Percentiles rank a stretch among this genome's conserved stretches.
These are phyloP conservation scores for Mucor racemosus DNA, from an alignment of 371 early-diverging fungal genomes.

Conservation along the genomic window DNA sequence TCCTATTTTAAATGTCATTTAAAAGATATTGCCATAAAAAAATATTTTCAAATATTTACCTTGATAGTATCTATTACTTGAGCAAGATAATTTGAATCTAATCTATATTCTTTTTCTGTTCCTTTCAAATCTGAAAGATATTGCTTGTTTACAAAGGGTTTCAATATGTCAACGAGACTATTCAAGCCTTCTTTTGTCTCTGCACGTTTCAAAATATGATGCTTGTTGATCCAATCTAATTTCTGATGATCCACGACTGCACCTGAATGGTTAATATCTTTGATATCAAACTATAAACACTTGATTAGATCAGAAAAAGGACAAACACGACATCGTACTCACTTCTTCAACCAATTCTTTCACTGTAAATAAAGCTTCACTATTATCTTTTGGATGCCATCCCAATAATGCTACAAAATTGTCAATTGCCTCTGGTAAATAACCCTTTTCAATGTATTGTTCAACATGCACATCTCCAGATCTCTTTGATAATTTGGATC, in stretches of 20 bases:
- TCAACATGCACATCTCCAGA: conserved; percentile 80
- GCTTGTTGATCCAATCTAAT: conserved; percentile 85
- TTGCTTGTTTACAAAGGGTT: conserved; percentile 30
- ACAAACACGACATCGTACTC: conserved; percentile 17
- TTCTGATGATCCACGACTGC: conserved; percentile 81
- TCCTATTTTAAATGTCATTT: conserved; percentile 27
- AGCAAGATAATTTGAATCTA: conserved; percentile 46
- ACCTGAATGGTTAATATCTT: conserved; percentile 74
- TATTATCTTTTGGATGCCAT: conserved; percentile 68
- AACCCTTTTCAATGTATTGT: conserved; percentile 74
- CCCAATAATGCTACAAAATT: conserved; percentile 92
- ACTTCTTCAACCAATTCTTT: conserved; percentile 71
- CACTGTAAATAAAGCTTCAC: conserved; percentile 49
- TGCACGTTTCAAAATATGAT: conserved; percentile 66
- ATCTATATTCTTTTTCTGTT: conserved; percentile 25
- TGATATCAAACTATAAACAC: conserved; percentile 66
- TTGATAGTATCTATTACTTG: conserved; percentile 55
- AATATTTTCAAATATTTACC: conserved; percentile 17
- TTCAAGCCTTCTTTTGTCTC: conserved; percentile 52
- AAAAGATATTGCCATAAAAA: not conserved
- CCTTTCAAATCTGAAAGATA: conserved; percentile 26
- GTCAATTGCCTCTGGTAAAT: conserved; percentile 85
- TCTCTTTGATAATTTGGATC: conserved; percentile 88
- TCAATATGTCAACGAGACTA: conserved; percentile 42
- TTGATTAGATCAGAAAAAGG: not conserved